A percentile compares a stretch with the other conserved stretches of the same genome.
Conservation (phyloP, 495 filamentous ascomycete genomes). For the Aspergillus affinis region DNA sequence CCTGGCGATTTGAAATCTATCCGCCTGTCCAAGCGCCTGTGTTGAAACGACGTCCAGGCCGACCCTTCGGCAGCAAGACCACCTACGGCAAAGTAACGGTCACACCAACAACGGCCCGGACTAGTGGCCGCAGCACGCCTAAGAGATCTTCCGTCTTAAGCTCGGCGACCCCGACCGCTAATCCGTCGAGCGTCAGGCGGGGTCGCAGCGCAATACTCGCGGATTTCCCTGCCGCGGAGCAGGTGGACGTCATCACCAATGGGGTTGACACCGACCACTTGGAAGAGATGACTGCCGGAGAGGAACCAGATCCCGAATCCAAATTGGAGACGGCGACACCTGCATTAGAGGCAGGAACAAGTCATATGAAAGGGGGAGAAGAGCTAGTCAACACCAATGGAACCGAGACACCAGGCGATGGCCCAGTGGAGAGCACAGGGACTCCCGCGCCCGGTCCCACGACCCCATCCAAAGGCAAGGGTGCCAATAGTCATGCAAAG, state of each 20-base stretch:
- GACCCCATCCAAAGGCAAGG: slow-evolving; percentile 22
- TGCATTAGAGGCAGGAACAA: slow-evolving; percentile 6
- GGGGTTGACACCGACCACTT: slow-evolving; percentile 26
- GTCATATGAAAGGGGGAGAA: slow-evolving; percentile 5
- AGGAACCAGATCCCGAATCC: not conserved
- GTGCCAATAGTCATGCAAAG: slow-evolving; percentile 16
- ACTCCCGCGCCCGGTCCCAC: slow-evolving; percentile 17
- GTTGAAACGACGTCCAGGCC: slow-evolving; percentile 44
- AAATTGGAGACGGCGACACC: not conserved
- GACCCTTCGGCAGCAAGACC: slow-evolving; percentile 40
- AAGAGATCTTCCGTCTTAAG: slow-evolving; percentile 33
- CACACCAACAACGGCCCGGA: slow-evolving; percentile 33
- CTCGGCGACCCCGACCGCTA: slow-evolving; percentile 27
- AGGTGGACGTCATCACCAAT: slow-evolving; percentile 24
- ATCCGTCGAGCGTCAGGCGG: slow-evolving; percentile 31
- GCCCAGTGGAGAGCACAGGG: slow-evolving; percentile 15
- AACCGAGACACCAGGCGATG: slow-evolving; percentile 7
- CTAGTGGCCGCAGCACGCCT: slow-evolving; percentile 40
- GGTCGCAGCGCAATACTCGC: slow-evolving; percentile 38
- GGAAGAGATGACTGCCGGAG: slow-evolving; percentile 11
- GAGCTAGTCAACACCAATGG: slow-evolving; percentile 12
- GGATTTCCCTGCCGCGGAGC: slow-evolving; percentile 34
- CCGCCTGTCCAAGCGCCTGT: slow-evolving; percentile 67
- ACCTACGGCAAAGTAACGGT: slow-evolving; percentile 17
- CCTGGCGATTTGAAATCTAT: slow-evolving; percentile 80